phyloP scores from a whole-genome alignment of 1,139 yeast genomes.

The Groenewaldozyma auringiensis region DNA sequence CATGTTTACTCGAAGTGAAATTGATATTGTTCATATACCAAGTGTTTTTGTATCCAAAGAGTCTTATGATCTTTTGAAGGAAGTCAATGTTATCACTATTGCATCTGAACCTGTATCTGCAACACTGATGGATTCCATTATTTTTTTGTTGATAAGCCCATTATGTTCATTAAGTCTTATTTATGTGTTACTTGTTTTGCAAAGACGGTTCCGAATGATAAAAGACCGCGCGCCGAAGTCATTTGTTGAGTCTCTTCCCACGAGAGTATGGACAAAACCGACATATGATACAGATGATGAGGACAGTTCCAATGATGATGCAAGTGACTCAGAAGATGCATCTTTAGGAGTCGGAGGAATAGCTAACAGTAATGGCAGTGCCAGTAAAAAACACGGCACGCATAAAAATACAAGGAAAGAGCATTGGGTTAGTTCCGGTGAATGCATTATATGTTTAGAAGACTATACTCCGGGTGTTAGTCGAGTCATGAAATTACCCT shows the following conservation, averaged over 20 bases:
- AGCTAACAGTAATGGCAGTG: background rate
- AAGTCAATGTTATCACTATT: slow-evolving; percentile 25
- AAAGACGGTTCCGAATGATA: slow-evolving; percentile 30
- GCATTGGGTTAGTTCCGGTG: slow-evolving; percentile 32
- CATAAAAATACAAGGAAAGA: background rate
- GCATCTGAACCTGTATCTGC: slow-evolving; percentile 25
- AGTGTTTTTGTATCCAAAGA: slow-evolving; percentile 33
- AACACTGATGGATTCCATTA: slow-evolving; percentile 31
- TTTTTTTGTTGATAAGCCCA: slow-evolving; percentile 36
- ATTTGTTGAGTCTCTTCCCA: slow-evolving; percentile 33
- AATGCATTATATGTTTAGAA: slow-evolving; percentile 38
- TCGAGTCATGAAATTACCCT: slow-evolving; percentile 35
- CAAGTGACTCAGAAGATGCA: slow-evolving; percentile 1
- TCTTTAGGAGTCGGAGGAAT: background rate
- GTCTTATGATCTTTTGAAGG: slow-evolving; percentile 26
- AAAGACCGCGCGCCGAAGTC: slow-evolving; percentile 34
- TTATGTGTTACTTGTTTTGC: slow-evolving; percentile 31
- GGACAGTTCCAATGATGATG: slow-evolving; percentile 3
- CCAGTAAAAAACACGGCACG: background rate
- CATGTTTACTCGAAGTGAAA: slow-evolving; percentile 30
- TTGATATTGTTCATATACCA: slow-evolving; percentile 30
- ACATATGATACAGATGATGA: slow-evolving; percentile 1
- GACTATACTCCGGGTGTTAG: slow-evolving; percentile 31
- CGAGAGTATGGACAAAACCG: slow-evolving; percentile 27
- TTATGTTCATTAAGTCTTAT: slow-evolving; percentile 35